These are phyloP conservation scores for Xylariaceae sp. DNA, from an alignment of 2,329 filamentous ascomycete genomes.

Conservation along the genomic window DNA sequence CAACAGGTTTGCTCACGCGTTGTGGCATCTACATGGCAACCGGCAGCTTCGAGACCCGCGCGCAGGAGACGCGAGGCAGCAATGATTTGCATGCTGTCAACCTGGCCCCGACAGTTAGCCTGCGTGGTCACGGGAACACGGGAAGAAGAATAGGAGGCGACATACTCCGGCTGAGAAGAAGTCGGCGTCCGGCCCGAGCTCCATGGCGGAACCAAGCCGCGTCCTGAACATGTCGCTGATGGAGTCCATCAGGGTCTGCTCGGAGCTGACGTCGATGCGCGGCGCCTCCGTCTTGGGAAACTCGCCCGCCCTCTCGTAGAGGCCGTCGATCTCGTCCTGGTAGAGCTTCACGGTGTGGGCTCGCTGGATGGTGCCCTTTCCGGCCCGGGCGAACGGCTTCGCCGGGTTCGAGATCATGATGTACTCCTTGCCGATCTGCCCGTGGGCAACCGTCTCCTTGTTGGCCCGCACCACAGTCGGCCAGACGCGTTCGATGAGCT, in stretches of 20 bases:
- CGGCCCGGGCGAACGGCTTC: conserved; percentile 36
- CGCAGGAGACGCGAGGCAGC: conserved; percentile 28
- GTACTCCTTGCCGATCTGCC: conserved; percentile 33
- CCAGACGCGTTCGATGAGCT: conserved; percentile 37
- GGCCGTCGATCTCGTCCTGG: conserved; percentile 32
- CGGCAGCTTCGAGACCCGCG: conserved; percentile 24
- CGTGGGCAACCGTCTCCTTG: conserved; percentile 35
- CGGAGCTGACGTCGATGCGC: conserved; percentile 22
- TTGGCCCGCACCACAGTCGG: conserved; percentile 35
- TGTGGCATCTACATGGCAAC: conserved; percentile 25
- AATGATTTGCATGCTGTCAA: conserved; percentile 36
- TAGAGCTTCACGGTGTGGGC: conserved; percentile 32
- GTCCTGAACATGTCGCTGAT: conserved; percentile 24
- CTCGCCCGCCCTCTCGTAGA: conserved; percentile 26
- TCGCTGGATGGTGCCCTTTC: conserved; percentile 41
- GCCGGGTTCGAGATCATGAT: conserved; percentile 29
- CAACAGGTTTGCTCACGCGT: no score
- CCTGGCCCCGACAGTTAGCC: conserved; percentile 5
- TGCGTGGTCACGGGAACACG: background rate
- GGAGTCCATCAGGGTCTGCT: conserved; percentile 21
- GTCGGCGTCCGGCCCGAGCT: conserved; percentile 27
- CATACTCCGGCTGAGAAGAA: conserved; percentile 30
- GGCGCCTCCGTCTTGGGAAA: conserved; percentile 14
- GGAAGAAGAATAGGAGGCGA: background rate
- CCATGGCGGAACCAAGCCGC: conserved; percentile 15